Percentiles rank a stretch among this genome's conserved stretches.
phyloP scores from a whole-genome alignment of 192 early-diverging fungal species.

The Coemansia sp. region DNA sequence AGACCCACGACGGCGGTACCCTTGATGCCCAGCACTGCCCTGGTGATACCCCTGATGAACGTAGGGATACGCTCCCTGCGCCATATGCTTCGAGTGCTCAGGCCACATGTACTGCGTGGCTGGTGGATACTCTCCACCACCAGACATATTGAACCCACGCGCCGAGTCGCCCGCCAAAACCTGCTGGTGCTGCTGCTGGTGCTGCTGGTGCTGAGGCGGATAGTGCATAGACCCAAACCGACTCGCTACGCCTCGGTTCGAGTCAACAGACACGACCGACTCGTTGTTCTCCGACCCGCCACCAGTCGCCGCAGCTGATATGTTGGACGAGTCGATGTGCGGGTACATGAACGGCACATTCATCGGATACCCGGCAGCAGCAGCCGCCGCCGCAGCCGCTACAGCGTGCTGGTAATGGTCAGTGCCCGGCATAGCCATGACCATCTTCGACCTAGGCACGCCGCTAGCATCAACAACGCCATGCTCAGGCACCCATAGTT shows the following conservation, averaged over 20 bases:
- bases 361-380: constrained; percentile 27
- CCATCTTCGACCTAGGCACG: constrained; percentile 10
- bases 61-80: constrained; percentile 8
- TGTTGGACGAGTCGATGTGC: constrained; percentile 38
- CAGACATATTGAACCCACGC: constrained; percentile 24
- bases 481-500: constrained; percentile 11
- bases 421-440: constrained; percentile 17
- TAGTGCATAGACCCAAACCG: constrained; percentile 16
- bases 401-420: constrained; percentile 35
- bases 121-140: constrained; percentile 8
- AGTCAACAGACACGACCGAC: constrained; percentile 44
- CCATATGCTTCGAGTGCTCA: constrained; percentile 15
- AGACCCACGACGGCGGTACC: constrained; percentile 20
- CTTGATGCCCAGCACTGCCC: background rate
- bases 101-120: constrained; percentile 36
- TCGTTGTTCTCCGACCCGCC: constrained; percentile 51
- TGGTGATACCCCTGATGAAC: constrained; percentile 19
- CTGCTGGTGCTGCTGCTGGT: background rate
- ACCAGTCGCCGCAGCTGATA: constrained; percentile 49
- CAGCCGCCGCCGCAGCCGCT: constrained; percentile 28
- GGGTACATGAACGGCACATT: constrained; percentile 41
- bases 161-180: constrained; percentile 8
- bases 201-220: no score
- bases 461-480: background rate
- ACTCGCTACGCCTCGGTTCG: constrained; percentile 28